Evolutionary conservation across 2,329 filamentous ascomycete genomes (phyloP).

Genomic region (Claviceps arundinis): DNA sequence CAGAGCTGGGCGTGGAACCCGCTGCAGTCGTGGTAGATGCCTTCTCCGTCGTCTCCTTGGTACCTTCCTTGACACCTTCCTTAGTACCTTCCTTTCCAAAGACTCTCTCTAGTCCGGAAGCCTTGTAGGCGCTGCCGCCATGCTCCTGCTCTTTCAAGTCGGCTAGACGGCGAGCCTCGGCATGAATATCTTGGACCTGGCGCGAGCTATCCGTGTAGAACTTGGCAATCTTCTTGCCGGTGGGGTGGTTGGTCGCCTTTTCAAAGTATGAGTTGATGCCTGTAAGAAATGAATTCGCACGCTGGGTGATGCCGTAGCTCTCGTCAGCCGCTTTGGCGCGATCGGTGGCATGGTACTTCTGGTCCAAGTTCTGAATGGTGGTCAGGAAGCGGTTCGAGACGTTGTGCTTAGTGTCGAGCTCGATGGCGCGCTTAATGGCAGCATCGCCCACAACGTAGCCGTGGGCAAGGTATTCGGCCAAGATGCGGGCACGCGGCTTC

Average conservation of each 20-base stretch:
- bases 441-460: conserved; percentile 71
- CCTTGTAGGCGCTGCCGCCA: conserved; percentile 46
- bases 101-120: conserved; percentile 42
- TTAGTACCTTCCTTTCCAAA: conserved; percentile 40
- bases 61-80: conserved; percentile 3
- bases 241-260: conserved; percentile 76
- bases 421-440: conserved; percentile 70
- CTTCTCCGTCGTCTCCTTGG: conserved; percentile 6
- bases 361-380: conserved; percentile 65
- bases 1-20: conserved; percentile 1
- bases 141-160: conserved; percentile 65
- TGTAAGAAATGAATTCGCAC: conserved; percentile 49
- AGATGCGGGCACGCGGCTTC: conserved; percentile 85
- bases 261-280: conserved; percentile 85
- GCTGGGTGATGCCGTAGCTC: conserved; percentile 68
- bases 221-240: conserved; percentile 71
- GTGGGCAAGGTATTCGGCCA: conserved; percentile 93
- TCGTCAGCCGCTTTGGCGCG: conserved; percentile 73
- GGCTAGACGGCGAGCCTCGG: conserved; percentile 76
- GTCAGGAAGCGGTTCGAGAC: conserved; percentile 68
- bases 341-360: conserved; percentile 77
- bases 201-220: conserved; percentile 80
- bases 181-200: conserved; percentile 89
- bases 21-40: conserved; percentile 9
- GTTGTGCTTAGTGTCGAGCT: conserved; percentile 81